These are phyloP conservation scores for Aspergillus viridinutans DNA, from an alignment of 2,329 filamentous ascomycete genomes.

Conservation along the genomic window DNA sequence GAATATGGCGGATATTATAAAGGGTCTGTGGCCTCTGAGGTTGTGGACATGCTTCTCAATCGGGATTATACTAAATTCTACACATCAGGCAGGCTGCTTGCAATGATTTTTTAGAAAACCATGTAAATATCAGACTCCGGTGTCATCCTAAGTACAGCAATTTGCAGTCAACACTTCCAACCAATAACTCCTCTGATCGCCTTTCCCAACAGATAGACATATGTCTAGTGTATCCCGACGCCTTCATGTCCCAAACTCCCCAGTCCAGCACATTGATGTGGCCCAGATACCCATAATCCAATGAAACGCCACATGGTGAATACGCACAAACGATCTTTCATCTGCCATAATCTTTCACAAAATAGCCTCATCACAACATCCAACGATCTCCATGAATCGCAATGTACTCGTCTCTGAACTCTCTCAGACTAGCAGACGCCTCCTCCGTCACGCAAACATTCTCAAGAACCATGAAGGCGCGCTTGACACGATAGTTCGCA, in stretches of 20 bases:
- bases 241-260: neutral
- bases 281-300: neutral
- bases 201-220: neutral
- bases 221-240: neutral
- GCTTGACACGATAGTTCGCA: constrained; percentile 23
- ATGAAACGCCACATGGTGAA: neutral
- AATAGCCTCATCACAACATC: constrained; percentile 8
- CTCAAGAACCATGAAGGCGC: constrained; percentile 33
- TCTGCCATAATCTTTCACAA: neutral
- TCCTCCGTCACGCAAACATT: constrained; percentile 31
- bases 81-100: neutral
- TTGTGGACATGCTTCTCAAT: neutral
- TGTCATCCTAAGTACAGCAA: neutral
- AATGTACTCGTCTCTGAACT: constrained; percentile 26
- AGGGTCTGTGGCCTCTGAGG: neutral
- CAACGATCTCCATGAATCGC: constrained; percentile 17
- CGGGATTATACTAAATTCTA: neutral
- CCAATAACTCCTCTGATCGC: neutral
- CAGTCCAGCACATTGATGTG: too few relatives aligned
- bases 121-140: neutral
- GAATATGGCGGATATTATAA: neutral
- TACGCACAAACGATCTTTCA: neutral
- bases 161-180: neutral
- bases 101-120: neutral
- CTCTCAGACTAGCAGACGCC: constrained; percentile 29